These are phyloP conservation scores for Pseudomonodictys pantanalensis DNA, from an alignment of 495 filamentous ascomycete genomes.

Conservation along the genomic window DNA sequence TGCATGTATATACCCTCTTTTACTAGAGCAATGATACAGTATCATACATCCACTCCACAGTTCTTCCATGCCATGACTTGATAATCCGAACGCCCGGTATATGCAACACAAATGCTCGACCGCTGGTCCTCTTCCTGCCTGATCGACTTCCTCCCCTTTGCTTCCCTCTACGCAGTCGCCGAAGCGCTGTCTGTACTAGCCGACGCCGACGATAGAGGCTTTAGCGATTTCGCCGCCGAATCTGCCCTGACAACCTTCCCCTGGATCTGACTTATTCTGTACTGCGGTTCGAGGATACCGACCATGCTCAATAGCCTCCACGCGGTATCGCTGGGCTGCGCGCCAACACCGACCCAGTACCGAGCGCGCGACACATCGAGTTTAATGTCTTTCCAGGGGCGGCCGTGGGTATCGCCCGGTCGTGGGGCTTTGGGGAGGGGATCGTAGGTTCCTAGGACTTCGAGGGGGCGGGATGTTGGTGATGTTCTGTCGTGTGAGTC, in stretches of 20 bases:
- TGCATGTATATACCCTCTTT: neutral
- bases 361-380: slow-evolving; percentile 76
- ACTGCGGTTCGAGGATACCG: slow-evolving; percentile 52
- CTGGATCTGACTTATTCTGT: slow-evolving; percentile 16
- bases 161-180: slow-evolving; percentile 4
- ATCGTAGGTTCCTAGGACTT: slow-evolving; percentile 94
- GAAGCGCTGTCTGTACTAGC: too few relatives aligned
- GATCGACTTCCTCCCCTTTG: too few relatives aligned
- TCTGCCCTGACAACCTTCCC: slow-evolving; percentile 17
- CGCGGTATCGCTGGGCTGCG: slow-evolving; percentile 83
- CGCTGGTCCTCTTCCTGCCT: too few relatives aligned
- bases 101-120: too few relatives aligned
- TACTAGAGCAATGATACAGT: neutral
- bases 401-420: slow-evolving; percentile 63
- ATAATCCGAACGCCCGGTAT: too few relatives aligned
- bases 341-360: slow-evolving; percentile 97
- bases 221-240: slow-evolving; percentile 23
- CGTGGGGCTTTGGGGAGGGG: slow-evolving; percentile 75
- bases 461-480: slow-evolving; percentile 79
- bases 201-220: too few relatives aligned
- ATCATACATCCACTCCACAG: too few relatives aligned
- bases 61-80: too few relatives aligned
- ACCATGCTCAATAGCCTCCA: slow-evolving; percentile 85
- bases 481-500: slow-evolving; percentile 57
- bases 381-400: slow-evolving; percentile 81